phyloP scores from a whole-genome alignment of 345 rosid species.

The Diplotaxis tenuifolia region DNA sequence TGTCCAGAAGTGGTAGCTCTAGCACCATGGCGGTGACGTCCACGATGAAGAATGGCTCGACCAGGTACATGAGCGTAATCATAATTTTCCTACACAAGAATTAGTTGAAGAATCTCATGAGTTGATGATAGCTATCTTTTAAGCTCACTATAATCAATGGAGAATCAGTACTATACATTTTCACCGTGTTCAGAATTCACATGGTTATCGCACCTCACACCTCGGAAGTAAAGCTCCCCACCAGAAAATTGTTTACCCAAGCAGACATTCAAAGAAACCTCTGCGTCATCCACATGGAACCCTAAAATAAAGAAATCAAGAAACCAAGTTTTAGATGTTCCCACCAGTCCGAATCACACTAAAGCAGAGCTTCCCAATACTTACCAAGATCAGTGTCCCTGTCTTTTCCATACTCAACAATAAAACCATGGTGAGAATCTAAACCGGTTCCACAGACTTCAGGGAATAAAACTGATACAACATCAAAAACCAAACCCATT shows the following conservation, averaged over 20 bases:
- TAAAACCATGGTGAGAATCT: slow-evolving; percentile 97
- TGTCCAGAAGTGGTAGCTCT: slow-evolving; percentile 82
- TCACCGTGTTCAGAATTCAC: slow-evolving; percentile 60
- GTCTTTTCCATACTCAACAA: slow-evolving; percentile 90
- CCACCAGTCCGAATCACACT: slow-evolving; percentile 7
- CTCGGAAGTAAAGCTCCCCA: slow-evolving; percentile 89
- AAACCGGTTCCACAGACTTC: slow-evolving; percentile 79
- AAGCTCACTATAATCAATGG: neutral
- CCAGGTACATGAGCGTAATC: slow-evolving; percentile 85
- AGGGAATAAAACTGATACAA: slow-evolving; percentile 67
- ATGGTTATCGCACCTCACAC: slow-evolving; percentile 83
- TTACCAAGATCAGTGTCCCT: slow-evolving; percentile 90
- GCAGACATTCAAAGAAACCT: slow-evolving; percentile 87
- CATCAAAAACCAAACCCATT: slow-evolving; percentile 21
- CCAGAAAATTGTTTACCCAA: slow-evolving; percentile 88
- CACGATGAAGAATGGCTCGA: slow-evolving; percentile 82
- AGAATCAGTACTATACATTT: no score
- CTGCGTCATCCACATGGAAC: slow-evolving; percentile 97
- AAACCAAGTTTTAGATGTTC: slow-evolving; percentile 18
- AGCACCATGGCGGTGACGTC: slow-evolving; percentile 97
- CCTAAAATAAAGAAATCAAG: slow-evolving; percentile 44
- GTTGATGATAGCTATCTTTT: neutral
- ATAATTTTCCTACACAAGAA: slow-evolving; percentile 55
- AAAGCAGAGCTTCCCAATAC: slow-evolving; percentile 30
- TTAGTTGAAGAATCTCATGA: neutral